Conservation (phyloP, 768 basidiomycete species). For the Termitomyces sp. region DNA sequence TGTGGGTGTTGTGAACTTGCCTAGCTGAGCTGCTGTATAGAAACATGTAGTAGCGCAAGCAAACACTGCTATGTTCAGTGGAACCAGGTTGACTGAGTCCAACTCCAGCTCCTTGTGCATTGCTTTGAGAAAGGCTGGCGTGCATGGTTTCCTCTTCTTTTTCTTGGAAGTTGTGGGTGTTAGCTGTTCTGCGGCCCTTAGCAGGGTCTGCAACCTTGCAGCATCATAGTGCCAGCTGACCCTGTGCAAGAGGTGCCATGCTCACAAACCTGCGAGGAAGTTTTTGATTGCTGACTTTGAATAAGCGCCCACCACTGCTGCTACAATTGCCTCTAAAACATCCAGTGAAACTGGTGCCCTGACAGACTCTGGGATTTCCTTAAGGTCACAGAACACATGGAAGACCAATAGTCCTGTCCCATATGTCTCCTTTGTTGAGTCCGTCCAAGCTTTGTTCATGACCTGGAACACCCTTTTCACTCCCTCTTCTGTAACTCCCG, state of each 20-base stretch:
- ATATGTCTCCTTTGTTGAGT: constrained; percentile 30
- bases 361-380: constrained; percentile 26
- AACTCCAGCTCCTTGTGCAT: too few species aligned
- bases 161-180: constrained; percentile 19
- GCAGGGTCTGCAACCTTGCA: constrained; percentile 19
- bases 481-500: constrained; percentile 18
- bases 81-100: too few species aligned
- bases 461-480: constrained; percentile 20
- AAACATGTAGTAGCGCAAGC: too few species aligned
- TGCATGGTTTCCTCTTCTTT: not conserved
- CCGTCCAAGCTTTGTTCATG: constrained; percentile 22
- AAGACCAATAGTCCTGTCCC: constrained; percentile 32
- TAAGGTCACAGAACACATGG: constrained; percentile 36
- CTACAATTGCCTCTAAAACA: constrained; percentile 27
- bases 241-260: constrained; percentile 46
- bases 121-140: not conserved
- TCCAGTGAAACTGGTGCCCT: constrained; percentile 22
- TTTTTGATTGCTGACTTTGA: constrained; percentile 29
- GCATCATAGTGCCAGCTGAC: constrained; percentile 25
- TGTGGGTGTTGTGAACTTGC: too few species aligned
- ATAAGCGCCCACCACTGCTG: constrained; percentile 28
- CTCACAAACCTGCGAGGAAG: constrained; percentile 33
- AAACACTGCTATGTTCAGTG: too few species aligned
- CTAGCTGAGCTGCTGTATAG: too few species aligned
- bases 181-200: constrained; percentile 25